Percentiles rank a stretch among this genome's conserved stretches.
Evolutionary conservation across 352 stramenopile species (phyloP).

Genomic region (Phytophthora megakarya): DNA sequence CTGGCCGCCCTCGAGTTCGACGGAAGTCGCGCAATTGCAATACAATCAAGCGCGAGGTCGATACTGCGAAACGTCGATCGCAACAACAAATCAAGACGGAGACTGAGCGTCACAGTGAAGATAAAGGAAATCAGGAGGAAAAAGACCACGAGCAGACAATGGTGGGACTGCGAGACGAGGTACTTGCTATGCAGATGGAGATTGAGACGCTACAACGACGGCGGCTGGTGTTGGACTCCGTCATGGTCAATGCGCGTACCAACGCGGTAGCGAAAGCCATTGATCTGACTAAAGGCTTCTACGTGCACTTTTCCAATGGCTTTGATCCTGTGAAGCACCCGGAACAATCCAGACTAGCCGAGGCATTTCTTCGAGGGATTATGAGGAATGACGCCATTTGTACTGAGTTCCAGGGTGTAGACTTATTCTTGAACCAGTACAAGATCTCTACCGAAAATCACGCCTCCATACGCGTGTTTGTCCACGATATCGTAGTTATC

Average conservation of each 20-base stretch:
- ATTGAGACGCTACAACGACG: conserved; percentile 43
- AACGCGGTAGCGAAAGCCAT: conserved; percentile 45
- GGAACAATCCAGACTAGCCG: conserved; percentile 23
- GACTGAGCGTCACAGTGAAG: conserved; percentile 3
- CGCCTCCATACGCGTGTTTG: conserved; percentile 32
- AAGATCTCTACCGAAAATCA: conserved; percentile 41
- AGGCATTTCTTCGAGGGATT: conserved; percentile 42
- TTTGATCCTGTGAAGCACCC: conserved; percentile 35
- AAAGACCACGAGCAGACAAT: conserved; percentile 1
- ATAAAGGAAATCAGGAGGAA: conserved; percentile 9
- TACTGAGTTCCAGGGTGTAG: conserved; percentile 59
- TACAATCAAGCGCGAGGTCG: background rate
- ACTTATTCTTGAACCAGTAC: conserved; percentile 58
- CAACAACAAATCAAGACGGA: background rate
- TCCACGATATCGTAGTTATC: conserved; percentile 34
- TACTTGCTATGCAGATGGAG: conserved; percentile 38
- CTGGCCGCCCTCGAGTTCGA: background rate
- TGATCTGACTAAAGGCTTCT: conserved; percentile 45
- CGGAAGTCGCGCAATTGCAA: conserved; percentile 27
- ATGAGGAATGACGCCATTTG: conserved; percentile 55
- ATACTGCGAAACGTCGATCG: background rate
- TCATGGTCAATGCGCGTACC: conserved; percentile 32
- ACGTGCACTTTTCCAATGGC: conserved; percentile 48
- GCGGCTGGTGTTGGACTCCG: conserved; percentile 44
- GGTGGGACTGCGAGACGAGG: conserved; percentile 14